phyloP scores from a whole-genome alignment of 179 eudicot genomes.

The Gypsophila paniculata region DNA sequence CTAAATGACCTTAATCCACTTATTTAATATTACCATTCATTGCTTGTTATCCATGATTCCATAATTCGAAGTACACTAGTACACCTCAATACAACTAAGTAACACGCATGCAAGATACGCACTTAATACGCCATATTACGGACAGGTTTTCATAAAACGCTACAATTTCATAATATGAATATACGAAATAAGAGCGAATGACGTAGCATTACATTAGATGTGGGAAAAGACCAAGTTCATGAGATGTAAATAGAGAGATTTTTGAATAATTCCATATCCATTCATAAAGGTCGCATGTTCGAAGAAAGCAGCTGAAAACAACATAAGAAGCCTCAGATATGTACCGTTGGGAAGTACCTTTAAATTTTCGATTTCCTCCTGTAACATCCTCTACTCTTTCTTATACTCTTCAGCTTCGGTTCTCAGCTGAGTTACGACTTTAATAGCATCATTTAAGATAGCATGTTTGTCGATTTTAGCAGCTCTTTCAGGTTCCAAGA shows the following conservation, averaged over 20 bases:
- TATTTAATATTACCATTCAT: too few species aligned
- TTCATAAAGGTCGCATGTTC: not conserved
- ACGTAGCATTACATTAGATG: too few species aligned
- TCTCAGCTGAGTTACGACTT: constrained; percentile 56
- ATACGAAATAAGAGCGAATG: too few species aligned
- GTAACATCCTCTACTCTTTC: constrained; percentile 58
- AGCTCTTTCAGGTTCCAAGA: constrained; percentile 72
- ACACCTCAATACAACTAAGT: too few species aligned
- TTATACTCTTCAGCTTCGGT: constrained; percentile 51
- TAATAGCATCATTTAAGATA: constrained; percentile 68
- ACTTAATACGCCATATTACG: too few species aligned
- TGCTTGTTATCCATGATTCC: too few species aligned
- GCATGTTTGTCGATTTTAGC: constrained; percentile 74
- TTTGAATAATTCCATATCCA: not conserved
- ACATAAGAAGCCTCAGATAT: not conserved
- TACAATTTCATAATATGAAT: too few species aligned
- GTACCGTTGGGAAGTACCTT: constrained; percentile 48
- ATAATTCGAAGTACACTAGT: too few species aligned
- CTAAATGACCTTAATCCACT: too few species aligned
- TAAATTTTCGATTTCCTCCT: constrained; percentile 67
- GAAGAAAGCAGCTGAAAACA: not conserved
- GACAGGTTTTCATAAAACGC: too few species aligned
- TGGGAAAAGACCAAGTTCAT: too few species aligned
- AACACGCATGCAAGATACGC: too few species aligned
- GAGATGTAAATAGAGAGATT: not conserved